Base-by-base conservation (phyloP, 495 filamentous ascomycete species). In the Corynascus novoguineensis region DNA sequence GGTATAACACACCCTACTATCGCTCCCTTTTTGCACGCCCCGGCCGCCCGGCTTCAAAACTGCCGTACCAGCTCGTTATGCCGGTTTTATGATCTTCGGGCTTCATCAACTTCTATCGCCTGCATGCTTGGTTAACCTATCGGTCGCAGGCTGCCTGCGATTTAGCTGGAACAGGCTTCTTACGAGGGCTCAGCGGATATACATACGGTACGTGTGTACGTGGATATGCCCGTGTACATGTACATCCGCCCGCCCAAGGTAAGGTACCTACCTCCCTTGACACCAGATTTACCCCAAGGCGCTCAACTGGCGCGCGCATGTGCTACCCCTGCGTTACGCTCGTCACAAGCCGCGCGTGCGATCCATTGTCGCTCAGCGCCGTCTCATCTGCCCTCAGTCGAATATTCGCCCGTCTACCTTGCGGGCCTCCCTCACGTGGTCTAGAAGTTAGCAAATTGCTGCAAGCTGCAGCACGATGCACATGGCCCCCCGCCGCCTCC, bases 341-440 rank as follows among this genome's bases (percentile, higher is more conserved):
- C 38, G 3, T 37, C 35, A n/a, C n/a, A n/a, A n/a, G n/a, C n/a
- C n/a, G n/a, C n/a, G n/a, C n/a, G n/a, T n/a, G n/a, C n/a, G n/a
- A n/a, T n/a, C n/a, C n/a, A n/a, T n/a, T n/a, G n/a, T n/a, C n/a
- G n/a, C n/a, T n/a, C n/a, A n/a, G n/a, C n/a, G n/a, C n/a, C n/a
- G 32, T 34, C 35, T 51, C 10, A 24, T 55, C 21, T 50, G 45
- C 32, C 32, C 55, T 55, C 52, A 51, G 46, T 47, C 60, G 48
- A 47, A 47, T 32, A 42, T 21, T 47, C 38, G 46, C 45, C 46
- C 47, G 56, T 61, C 41, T 57, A 9, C 28, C 51, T 17, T 44
- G 48, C 56, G 40, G 48, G 27, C 29, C 37, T 11, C 25, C 56
- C 53, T 65, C 65, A 65, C 63, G 58, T 65, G 65, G 62, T 35